Conservation (phyloP, 179 eudicot species). For the Pouteria campechiana region DNA sequence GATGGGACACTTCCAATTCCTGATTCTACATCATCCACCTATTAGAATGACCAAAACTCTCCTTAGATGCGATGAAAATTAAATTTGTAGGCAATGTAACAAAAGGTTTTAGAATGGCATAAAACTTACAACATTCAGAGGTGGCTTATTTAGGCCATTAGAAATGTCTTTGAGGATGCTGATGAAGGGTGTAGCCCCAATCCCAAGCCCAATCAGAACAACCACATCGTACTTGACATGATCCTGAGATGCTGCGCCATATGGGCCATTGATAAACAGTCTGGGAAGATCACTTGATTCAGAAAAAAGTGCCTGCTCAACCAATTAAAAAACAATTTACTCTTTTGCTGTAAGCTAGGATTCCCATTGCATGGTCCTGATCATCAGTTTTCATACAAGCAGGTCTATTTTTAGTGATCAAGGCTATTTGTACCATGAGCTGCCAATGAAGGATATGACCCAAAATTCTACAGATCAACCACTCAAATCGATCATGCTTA, state of each 20-base stretch:
- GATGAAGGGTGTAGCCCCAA: constrained; percentile 31
- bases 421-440: no score
- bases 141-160: neutral
- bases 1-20: constrained; percentile 9
- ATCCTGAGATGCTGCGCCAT: constrained; percentile 35
- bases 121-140: neutral
- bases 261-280: constrained; percentile 26
- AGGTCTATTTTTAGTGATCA: no score
- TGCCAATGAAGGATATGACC: no score
- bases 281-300: constrained; percentile 17
- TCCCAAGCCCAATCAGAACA: constrained; percentile 26
- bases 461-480: no score
- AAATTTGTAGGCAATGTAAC: neutral
- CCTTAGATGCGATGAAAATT: neutral
- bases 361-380: no score
- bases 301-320: no score
- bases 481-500: no score
- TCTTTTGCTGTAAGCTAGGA: no score
- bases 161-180: constrained; percentile 23
- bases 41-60: neutral
- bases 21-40: constrained; percentile 10
- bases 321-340: no score
- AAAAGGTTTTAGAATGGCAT: neutral
- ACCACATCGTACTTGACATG: constrained; percentile 20
- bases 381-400: no score